Evolutionary conservation across 305 asterid species (phyloP), one percentile per base, ranked within the genome.

Genomic region (Fraxinus platypoda): DNA sequence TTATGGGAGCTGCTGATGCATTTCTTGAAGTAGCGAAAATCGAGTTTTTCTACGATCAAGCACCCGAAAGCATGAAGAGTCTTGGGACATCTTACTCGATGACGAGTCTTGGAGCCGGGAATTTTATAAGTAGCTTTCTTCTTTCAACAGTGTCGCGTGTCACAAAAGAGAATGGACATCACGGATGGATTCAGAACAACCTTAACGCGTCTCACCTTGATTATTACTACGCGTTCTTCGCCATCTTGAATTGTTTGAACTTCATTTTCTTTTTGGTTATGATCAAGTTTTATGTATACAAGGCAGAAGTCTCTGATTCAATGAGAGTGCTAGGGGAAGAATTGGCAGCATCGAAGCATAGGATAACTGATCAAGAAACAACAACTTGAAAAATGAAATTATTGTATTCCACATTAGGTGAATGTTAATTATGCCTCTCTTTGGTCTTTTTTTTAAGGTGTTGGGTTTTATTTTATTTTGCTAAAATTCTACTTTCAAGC

Each of bases 61-160:
- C 98, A 12, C 98, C 99, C 0, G 98, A 94, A 86, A 91, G 91
- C 43, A 96, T 96, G 99, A 96, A 96, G 84, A 94, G 99, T 28
- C 81, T 96, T 0, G 98, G 98, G 8, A 91, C 99, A 2, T 87
- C 98, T 11, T 92, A 91, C 31, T 84, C 98, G 1, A 91, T 85
- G 91, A 91, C 92, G 4, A 90, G 84, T 59, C 85, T 94, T 31
- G 99, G 97, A 72, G 88, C 68, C 19, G 98, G 98, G 26, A 93
- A 89, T 82, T 96, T 93, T 79, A 23, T 96, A 17, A 94, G 98
- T 30, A 96, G 95, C 35, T 90, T 92, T 17, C 80, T 96, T 28
- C 35, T 96, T 28, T 87, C 98, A 0, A 90, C 88, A 0, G 92
- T 91, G 12, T 86, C 97, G 4, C 83, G 75, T n/a, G 83, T 94